phyloP scores from a whole-genome alignment of 495 filamentous ascomycete genomes.

The Lasiosphaeria miniovina region DNA sequence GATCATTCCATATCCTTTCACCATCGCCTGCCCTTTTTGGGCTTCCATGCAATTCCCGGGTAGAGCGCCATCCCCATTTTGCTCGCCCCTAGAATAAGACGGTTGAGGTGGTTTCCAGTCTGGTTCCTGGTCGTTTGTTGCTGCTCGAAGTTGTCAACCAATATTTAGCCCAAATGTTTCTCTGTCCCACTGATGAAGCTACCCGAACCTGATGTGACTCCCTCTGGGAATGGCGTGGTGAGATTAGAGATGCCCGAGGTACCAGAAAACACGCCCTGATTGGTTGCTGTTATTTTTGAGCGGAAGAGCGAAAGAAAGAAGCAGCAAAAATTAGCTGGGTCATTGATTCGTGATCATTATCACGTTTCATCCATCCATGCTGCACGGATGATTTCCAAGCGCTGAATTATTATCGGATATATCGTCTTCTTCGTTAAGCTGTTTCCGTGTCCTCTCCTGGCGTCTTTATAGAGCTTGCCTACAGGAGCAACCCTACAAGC shows the following conservation, averaged over 20 bases:
- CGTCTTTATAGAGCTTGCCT: no score
- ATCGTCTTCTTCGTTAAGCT: conserved; percentile 9
- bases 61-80: not conserved
- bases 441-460: not conserved
- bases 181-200: not conserved
- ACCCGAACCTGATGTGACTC: not conserved
- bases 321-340: not conserved
- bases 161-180: not conserved
- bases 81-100: not conserved
- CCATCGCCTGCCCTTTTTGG: not conserved
- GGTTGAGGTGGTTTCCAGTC: not conserved
- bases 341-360: conserved; percentile 2
- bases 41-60: not conserved
- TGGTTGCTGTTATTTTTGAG: not conserved
- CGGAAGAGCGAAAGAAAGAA: not conserved
- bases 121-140: not conserved
- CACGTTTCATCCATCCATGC: not conserved
- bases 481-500: conserved; percentile 18
- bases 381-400: conserved; percentile 1
- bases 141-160: not conserved
- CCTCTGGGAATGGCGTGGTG: not conserved
- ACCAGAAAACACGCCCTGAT: not conserved
- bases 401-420: not conserved
- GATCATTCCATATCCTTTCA: not conserved
- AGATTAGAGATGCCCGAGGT: not conserved